Conservation (phyloP, 352 stramenopile genomes). For the Phytophthora sojae region DNA sequence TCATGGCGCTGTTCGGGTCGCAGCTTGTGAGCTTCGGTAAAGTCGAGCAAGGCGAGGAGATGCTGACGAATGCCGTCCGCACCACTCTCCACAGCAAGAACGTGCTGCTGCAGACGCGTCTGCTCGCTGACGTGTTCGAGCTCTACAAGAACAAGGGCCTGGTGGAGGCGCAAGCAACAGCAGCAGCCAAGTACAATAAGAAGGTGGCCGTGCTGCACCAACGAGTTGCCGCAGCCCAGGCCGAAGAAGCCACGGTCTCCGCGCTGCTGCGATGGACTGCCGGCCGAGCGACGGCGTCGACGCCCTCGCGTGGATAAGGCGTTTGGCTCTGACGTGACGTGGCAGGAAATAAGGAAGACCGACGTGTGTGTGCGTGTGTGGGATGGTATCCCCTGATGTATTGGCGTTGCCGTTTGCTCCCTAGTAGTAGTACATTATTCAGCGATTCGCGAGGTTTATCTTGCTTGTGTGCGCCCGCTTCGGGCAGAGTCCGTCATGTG, state of each 20-base stretch:
- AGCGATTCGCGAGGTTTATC: background rate
- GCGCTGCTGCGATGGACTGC: conserved; percentile 62
- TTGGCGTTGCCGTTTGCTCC: conserved; percentile 5
- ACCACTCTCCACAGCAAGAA: conserved; percentile 72
- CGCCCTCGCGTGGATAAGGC: conserved; percentile 20
- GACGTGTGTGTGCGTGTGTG: conserved; percentile 3
- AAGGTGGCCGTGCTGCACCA: conserved; percentile 61
- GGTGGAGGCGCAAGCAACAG: conserved; percentile 49
- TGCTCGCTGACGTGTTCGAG: conserved; percentile 66
- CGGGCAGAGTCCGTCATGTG: conserved; percentile 7
- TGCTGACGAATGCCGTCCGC: conserved; percentile 64
- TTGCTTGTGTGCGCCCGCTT: conserved; percentile 7
- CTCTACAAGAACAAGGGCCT: conserved; percentile 57
- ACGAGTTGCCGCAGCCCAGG: conserved; percentile 56
- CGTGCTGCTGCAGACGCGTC: conserved; percentile 66
- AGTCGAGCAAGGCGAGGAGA: conserved; percentile 62
- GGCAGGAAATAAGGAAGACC: background rate
- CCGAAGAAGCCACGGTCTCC: conserved; percentile 44
- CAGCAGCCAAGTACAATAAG: conserved; percentile 69
- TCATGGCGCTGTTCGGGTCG: conserved; percentile 76
- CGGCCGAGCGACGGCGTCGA: conserved; percentile 16
- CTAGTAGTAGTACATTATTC: conserved; percentile 16
- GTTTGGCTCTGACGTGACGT: conserved; percentile 3
- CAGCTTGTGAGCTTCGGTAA: conserved; percentile 52
- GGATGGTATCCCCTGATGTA: conserved; percentile 14